Base-by-base conservation (phyloP, 177 flowering plant genomes). In the Vitis hybrid region DNA sequence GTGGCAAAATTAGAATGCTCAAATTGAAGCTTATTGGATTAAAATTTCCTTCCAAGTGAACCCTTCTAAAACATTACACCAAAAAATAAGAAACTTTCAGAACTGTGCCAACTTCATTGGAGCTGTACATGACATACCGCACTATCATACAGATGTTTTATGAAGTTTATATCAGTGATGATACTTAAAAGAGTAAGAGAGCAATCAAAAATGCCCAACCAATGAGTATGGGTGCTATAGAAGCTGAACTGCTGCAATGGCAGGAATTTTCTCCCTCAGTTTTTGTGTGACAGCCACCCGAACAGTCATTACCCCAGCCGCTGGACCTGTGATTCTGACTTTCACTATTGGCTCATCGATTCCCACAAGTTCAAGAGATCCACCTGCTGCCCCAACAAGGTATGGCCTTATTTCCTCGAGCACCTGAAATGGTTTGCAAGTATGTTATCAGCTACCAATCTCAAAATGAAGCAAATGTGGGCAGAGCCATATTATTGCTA, bases 401-500 rank as follows among this genome's bases (percentile, higher is more conserved):
- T 89, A 95, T 1, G 99, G 98, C 72, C 99, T 88, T 54, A 95
- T 93, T 81, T 95, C 99, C 80, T 87, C 93, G n/a, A 95, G 94
- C 7, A 93, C 98, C 98, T 92, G 81, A 64, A 65, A 74, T 3
- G 17, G 17, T 63, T 35, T 15, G 52, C 20, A 24, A 24, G 1
- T 32, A 21, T 58, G 9, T 24, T 59, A 58, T 8, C 71, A 35
- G 51, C 17, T 7, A 55, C 18, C 30, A 32, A 30, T n/a, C 12
- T 61, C 2, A 32, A 27, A 61, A n/a, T 24, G 4, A 41, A 48
- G 21, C 7, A 11, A 20, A 7, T 12, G 53, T 63, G 24, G 24
- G 24, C 24, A 21, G 24, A 35, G 4, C 7, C 41, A 35, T 35
- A 35, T 35, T 35, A 35, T 6, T 35, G 41, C 41, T 35, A 4